Conservation (phyloP, 352 stramenopile genomes). For the Phytopythium litorale region DNA sequence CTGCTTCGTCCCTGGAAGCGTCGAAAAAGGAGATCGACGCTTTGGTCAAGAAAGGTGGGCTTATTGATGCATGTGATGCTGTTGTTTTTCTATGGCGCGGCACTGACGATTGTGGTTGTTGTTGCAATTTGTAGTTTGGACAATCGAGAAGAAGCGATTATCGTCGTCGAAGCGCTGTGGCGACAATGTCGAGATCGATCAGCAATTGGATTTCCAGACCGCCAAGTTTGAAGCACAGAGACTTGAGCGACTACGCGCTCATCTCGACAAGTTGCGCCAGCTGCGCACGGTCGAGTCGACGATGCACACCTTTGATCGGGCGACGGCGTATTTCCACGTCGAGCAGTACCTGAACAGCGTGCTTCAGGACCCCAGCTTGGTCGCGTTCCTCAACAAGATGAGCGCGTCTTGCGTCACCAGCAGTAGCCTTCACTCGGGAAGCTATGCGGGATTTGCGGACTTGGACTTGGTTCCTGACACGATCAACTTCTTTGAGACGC, state of each 20-base stretch:
- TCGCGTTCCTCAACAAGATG: constrained; percentile 75
- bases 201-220: constrained; percentile 59
- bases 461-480: constrained; percentile 57
- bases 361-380: constrained; percentile 59
- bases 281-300: constrained; percentile 73
- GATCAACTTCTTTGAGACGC: constrained; percentile 69
- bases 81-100: neutral
- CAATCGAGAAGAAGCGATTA: constrained; percentile 51
- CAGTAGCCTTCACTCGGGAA: constrained; percentile 10
- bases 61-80: neutral
- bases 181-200: constrained; percentile 54
- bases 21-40: constrained; percentile 65
- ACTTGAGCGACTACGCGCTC: constrained; percentile 56
- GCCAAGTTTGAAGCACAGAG: constrained; percentile 66
- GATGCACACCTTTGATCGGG: constrained; percentile 76
- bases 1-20: constrained; percentile 45
- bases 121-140: constrained; percentile 35
- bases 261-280: constrained; percentile 71
- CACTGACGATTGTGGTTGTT: constrained; percentile 4
- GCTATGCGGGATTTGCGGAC: constrained; percentile 18
- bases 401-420: constrained; percentile 34
- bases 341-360: constrained; percentile 82
- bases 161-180: constrained; percentile 53
- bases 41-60: constrained; percentile 68
- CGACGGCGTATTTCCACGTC: constrained; percentile 76